phyloP scores from a whole-genome alignment of 345 rosid species.

The Ceriops tagal region DNA sequence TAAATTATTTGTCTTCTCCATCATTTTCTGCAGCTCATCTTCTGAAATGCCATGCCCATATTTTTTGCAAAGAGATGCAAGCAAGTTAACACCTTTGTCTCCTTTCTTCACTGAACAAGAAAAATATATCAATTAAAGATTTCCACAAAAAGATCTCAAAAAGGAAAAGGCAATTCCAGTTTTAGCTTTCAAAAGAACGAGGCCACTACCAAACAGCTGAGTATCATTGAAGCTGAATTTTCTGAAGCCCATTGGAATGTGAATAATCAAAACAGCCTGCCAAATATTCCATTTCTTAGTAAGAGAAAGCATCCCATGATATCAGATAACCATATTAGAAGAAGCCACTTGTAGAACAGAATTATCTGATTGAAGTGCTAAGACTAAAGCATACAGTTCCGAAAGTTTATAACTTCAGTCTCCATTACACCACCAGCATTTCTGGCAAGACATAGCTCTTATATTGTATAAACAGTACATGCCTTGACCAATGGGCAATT shows the following conservation, averaged over 20 bases:
- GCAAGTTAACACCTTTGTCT: constrained; percentile 68
- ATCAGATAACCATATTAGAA: not conserved
- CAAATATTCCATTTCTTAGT: constrained; percentile 14
- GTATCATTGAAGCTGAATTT: constrained; percentile 60
- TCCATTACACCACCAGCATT: too few species aligned
- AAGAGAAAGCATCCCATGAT: constrained; percentile 2
- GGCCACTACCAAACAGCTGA: constrained; percentile 60
- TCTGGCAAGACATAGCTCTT: too few species aligned
- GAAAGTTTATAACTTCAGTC: too few species aligned
- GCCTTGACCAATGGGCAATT: not conserved
- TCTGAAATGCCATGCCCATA: constrained; percentile 58
- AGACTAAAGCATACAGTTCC: too few species aligned
- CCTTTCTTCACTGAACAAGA: constrained; percentile 57
- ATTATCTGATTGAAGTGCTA: too few species aligned
- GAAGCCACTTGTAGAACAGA: too few species aligned
- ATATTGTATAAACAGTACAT: too few species aligned
- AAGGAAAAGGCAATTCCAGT: too few species aligned
- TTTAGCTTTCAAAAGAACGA: not conserved
- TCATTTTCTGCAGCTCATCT: constrained; percentile 64
- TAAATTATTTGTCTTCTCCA: constrained; percentile 63
- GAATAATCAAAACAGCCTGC: constrained; percentile 88
- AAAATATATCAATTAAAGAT: constrained; percentile 6
- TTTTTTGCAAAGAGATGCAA: constrained; percentile 78
- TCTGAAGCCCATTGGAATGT: constrained; percentile 70
- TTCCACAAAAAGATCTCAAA: too few species aligned